These are phyloP conservation scores for Kodamaea hsintzibuensis DNA, from an alignment of 805 yeast genomes.

Conservation along the genomic window DNA sequence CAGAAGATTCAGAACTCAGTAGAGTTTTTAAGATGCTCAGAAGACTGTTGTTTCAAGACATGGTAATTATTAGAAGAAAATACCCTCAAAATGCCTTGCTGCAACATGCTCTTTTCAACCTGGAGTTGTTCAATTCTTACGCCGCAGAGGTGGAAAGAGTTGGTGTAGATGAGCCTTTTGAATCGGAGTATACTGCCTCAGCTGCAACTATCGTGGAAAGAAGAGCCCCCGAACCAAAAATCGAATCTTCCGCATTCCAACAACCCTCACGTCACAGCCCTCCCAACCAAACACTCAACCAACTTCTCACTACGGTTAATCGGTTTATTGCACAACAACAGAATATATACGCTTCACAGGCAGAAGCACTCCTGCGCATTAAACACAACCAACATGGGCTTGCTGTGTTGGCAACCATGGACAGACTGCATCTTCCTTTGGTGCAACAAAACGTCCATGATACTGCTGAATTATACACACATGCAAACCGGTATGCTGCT, in stretches of 20 bases:
- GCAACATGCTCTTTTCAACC: slow-evolving; percentile 26
- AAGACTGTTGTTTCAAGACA: slow-evolving; percentile 29
- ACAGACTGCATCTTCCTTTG: slow-evolving; percentile 15
- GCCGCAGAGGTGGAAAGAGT: not conserved
- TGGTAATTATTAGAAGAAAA: slow-evolving; percentile 23
- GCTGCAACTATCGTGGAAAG: no score
- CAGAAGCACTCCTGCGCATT: slow-evolving; percentile 18
- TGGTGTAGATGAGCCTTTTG: slow-evolving; percentile 2
- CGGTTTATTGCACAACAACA: slow-evolving; percentile 19
- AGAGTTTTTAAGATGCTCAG: slow-evolving; percentile 18
- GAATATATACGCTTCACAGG: slow-evolving; percentile 17
- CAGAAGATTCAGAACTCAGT: slow-evolving; percentile 11
- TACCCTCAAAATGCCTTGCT: slow-evolving; percentile 27
- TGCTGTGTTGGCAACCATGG: slow-evolving; percentile 14
- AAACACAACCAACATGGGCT: slow-evolving; percentile 16
- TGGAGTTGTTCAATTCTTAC: not conserved
- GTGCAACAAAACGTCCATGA: slow-evolving; percentile 16
- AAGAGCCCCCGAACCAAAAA: not conserved
- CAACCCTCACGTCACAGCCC: not conserved
- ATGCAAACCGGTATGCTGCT: slow-evolving; percentile 13
- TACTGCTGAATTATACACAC: slow-evolving; percentile 12
- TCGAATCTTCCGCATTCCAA: not conserved
- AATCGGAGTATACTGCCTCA: not conserved
- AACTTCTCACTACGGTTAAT: slow-evolving; percentile 7
- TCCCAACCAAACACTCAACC: not conserved